Evolutionary conservation across 2,329 filamentous ascomycete species (phyloP), one percentile per base, ranked within the genome.

Genomic region (Talaromyces sp.): DNA sequence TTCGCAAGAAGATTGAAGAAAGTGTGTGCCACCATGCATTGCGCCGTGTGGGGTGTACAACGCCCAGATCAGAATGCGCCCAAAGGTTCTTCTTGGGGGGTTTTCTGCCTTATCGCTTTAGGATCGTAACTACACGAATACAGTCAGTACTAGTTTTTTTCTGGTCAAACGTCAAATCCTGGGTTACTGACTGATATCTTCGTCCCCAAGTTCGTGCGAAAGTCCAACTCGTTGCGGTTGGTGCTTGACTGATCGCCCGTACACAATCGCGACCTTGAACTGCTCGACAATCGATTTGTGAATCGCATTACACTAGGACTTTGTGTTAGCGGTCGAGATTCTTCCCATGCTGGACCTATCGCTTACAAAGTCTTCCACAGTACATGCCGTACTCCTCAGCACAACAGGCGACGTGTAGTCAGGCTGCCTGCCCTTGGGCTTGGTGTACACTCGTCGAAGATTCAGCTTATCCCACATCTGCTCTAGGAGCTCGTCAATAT

Each of bases 381-480:
- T 98, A 76, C 90, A 96, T 68, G 88, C 89, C 58, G 83, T 87
- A 66, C 89, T 85, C 70, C 91, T 88, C 67, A 99, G 82, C 70
- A 99, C 95, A 42, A 99, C 95, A 57, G 95, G 95, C 58, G 90
- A 82, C 62, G 88, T 87, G 79, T 99, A 99, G 78, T 99, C 95
- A 16, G 95, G 95, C 77, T 92, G 83, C 76, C 89, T 92, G 65
- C 95, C 95, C 82, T 99, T 98, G 64, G 95, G 95, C 81, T 99
- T 99, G 62, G 95, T 99, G 81, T 99, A 99, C 53, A 99, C 90
- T 70, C 95, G 87, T 69, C 91, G 88, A 64, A 99, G 84, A 72
- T 90, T 91, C 69, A 99, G 85, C 78, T 96, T 96, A 61, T 97
- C 93, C 95, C 95, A 98, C 95, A 98, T 98, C 75, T 89, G 87